Conservation (phyloP, 225 moss, liverwort and hornwort species). For the Bryoerythrophyllum caledonicum region DNA sequence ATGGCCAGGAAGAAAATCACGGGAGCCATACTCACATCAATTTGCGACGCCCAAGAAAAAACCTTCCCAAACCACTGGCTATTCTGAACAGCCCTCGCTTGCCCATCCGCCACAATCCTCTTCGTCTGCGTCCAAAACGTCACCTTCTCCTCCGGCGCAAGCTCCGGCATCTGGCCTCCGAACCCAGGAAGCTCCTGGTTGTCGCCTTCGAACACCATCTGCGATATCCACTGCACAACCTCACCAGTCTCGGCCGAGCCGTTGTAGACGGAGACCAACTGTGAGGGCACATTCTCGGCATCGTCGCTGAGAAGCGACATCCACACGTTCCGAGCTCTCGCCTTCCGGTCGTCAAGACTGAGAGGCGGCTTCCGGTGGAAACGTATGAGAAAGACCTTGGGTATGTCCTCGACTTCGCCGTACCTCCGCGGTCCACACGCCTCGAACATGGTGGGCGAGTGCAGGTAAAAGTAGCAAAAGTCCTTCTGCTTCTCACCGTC, state of each 20-base stretch:
- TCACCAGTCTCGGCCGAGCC: slow-evolving; percentile 41
- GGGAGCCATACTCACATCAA: background rate
- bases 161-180: slow-evolving; percentile 39
- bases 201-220: slow-evolving; percentile 73
- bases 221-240: slow-evolving; percentile 65
- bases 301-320: slow-evolving; percentile 35
- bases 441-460: slow-evolving; percentile 72
- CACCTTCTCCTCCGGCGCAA: slow-evolving; percentile 33
- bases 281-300: slow-evolving; percentile 51
- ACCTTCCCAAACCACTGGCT: slow-evolving; percentile 20
- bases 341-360: slow-evolving; percentile 24
- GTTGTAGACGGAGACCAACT: slow-evolving; percentile 73
- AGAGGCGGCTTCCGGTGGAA: slow-evolving; percentile 43
- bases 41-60: background rate
- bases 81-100: slow-evolving; percentile 16
- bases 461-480: slow-evolving; percentile 75
- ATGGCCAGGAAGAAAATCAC: slow-evolving; percentile 19
- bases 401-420: slow-evolving; percentile 51
- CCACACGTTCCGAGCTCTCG: slow-evolving; percentile 51
- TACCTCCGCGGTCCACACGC: slow-evolving; percentile 66
- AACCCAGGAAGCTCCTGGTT: slow-evolving; percentile 59
- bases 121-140: slow-evolving; percentile 1
- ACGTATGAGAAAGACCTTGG: slow-evolving; percentile 68
- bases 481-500: slow-evolving; percentile 77
- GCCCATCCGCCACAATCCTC: slow-evolving; percentile 15